These are phyloP conservation scores for Pirum gemmata DNA, from an alignment of 78 protist genomes.

Conservation along the genomic window DNA sequence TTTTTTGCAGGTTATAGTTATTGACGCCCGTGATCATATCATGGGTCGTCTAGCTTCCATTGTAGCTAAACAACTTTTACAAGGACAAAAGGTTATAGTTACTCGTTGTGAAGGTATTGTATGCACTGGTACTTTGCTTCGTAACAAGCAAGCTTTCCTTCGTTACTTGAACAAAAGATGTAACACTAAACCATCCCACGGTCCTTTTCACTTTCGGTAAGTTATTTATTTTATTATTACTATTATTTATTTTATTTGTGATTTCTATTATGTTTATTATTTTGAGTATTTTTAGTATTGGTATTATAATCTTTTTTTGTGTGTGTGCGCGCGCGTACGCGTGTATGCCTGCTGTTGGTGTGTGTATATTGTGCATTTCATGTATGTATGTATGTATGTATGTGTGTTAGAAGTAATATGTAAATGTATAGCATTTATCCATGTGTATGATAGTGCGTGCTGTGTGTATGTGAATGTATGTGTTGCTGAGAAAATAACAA, in stretches of 20 bases:
- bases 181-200: slow-evolving; percentile 90
- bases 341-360: no score
- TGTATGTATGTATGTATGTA: no score
- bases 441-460: no score
- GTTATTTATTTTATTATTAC: background rate
- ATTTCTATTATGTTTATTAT: background rate
- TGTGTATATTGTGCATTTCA: no score
- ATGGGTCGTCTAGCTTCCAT: slow-evolving; percentile 95
- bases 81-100: slow-evolving; percentile 82
- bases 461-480: no score
- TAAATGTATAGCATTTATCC: no score
- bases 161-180: slow-evolving; percentile 68
- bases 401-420: no score
- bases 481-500: no score
- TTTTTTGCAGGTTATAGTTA: slow-evolving; percentile 56
- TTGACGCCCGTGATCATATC: slow-evolving; percentile 90
- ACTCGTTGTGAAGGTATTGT: slow-evolving; percentile 90
- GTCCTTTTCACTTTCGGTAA: slow-evolving; percentile 78
- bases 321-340: no score
- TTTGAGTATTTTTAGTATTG: no score
- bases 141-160: slow-evolving; percentile 87
- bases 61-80: slow-evolving; percentile 91
- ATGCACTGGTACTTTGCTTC: slow-evolving; percentile 83
- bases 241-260: background rate
- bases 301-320: no score